These are phyloP conservation scores for Sporothrix globosa DNA, from an alignment of 2,329 filamentous ascomycete genomes.

Conservation along the genomic window DNA sequence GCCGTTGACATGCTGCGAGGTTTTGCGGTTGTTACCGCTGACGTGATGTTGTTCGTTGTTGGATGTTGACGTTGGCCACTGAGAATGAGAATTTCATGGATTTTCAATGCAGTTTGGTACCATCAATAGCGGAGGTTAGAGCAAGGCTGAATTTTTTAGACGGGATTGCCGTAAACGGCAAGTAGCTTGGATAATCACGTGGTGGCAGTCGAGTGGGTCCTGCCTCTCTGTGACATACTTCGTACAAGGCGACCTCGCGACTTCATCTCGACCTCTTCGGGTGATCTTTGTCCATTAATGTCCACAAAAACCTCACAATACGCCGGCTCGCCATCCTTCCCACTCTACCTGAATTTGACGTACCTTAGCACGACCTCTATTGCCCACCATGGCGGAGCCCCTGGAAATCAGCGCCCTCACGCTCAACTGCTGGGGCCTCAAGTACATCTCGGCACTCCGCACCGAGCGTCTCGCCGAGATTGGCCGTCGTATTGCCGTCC, in stretches of 20 bases:
- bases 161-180: slow-evolving; percentile 16
- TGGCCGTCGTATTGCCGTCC: slow-evolving; percentile 70
- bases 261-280: too few species aligned
- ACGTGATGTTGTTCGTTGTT: not conserved
- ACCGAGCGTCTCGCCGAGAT: slow-evolving; percentile 80
- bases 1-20: slow-evolving; percentile 25
- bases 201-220: not conserved
- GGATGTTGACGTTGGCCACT: not conserved
- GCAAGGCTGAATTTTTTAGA: slow-evolving; percentile 24
- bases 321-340: not conserved
- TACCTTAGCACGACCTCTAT: not conserved
- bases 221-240: not conserved
- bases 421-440: slow-evolving; percentile 96
- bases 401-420: slow-evolving; percentile 75
- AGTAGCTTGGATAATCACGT: not conserved
- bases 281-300: too few species aligned
- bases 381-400: not conserved
- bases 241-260: not conserved
- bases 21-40: not conserved
- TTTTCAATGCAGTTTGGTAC: not conserved
- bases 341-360: not conserved
- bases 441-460: slow-evolving; percentile 79
- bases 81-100: not conserved
- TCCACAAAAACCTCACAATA: not conserved
- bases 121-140: too few species aligned